These are phyloP conservation scores for Syzygium aqueum DNA, from an alignment of 345 rosid genomes.

Conservation along the genomic window DNA sequence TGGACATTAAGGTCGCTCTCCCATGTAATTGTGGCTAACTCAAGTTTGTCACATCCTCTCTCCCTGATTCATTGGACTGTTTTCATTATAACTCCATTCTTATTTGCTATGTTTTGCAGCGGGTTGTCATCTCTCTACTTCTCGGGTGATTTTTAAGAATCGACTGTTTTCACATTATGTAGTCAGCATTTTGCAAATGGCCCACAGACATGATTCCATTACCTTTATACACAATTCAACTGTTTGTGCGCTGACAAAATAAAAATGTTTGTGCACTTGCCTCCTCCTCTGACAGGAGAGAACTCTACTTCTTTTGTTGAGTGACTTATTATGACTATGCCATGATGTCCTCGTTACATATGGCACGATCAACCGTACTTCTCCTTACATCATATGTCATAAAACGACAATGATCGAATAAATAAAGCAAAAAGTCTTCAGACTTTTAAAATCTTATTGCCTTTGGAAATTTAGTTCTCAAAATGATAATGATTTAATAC, in stretches of 20 bases:
- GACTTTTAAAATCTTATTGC: not conserved
- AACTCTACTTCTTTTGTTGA: not conserved
- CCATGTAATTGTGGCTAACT: not conserved
- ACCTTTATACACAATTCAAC: not conserved
- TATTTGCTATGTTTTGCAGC: not conserved
- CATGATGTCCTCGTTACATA: not conserved
- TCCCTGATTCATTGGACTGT: not conserved
- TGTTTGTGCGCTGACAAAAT: not conserved
- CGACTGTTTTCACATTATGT: not conserved
- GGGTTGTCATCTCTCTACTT: not conserved
- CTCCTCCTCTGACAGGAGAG: not conserved
- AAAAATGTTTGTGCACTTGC: not conserved
- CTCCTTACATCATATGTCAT: not conserved
- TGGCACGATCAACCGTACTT: not conserved
- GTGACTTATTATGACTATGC: not conserved
- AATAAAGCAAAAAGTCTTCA: not conserved
- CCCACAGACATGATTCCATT: not conserved
- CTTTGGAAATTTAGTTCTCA: not conserved
- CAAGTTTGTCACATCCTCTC: not conserved
- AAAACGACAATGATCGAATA: not conserved
- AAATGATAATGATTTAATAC: not conserved
- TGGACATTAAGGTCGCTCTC: not conserved
- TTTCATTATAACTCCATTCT: not conserved
- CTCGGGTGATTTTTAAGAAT: not conserved
- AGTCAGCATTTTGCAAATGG: not conserved